Base-by-base conservation (phyloP, 169 alveolate species). In the Plasmodium cynomolgi region DNA sequence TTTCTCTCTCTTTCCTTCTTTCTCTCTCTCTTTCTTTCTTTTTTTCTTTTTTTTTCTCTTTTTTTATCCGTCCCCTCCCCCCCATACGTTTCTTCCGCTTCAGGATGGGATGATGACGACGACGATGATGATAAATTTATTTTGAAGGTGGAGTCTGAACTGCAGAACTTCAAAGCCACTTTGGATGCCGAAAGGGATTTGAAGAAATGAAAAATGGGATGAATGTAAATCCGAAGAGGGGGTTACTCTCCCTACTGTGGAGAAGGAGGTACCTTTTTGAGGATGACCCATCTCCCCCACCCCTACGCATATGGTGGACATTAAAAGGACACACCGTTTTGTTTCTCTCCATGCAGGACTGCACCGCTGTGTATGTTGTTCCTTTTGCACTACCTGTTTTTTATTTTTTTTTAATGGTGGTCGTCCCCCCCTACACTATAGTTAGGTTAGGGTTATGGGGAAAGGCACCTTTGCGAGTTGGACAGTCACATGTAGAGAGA, bases 81-180 rank as follows among this genome's bases (percentile, higher is more conserved):
- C 13, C 29, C 11, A 20, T 11, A 58, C 20, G 13, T 44, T 6
- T 1, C 17, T 37, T 31, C 39, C 8, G 0, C 47, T 5, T 0
- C 73, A 90, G 94, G 94, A 20, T 90, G 94, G 94, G 94, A 90
- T 58, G 94, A 90, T 62, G 94, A 90, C 34, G 94, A 90, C 72
- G 94, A 90, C 44, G 94, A 90, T 58, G 94, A 90, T 23, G 94
- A 90, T 37, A 79, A 81, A 23, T 90, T 90, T 41, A 90, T 90
- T 41, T 20, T 68, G 58, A 90, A 90, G 71, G 94, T 90, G 23
- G 86, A 90, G 34, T n/a, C 88, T 7, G 94, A 90, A 74, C 81
- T 90, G 75, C 88, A 81, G 72, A 90, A 90, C n/a, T 90, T 90
- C 39, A 79, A 50, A 62, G 91, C 94, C 73, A 80, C 54, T 15